Base-by-base conservation (phyloP, 192 early-diverging fungal genomes). In the Podila horticola region DNA sequence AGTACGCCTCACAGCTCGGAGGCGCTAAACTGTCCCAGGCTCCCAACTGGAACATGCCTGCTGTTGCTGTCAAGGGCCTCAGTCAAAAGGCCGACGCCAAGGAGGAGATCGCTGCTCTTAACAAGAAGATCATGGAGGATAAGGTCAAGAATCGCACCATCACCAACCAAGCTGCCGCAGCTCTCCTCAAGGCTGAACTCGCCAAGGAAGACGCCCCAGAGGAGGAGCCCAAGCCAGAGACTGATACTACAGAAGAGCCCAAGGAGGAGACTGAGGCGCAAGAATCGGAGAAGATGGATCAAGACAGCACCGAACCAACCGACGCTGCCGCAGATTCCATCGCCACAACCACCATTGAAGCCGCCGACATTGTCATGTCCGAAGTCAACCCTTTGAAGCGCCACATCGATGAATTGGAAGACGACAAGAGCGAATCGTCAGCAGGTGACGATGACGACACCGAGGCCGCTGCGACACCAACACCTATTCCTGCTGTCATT, bases 141-240 rank as follows among this genome's bases (percentile, higher is more conserved):
- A 81, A 81, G 58, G 71, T 81, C 63, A 65, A 66, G 48, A 64
- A 66, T 36, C 71, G 77, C 20, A 73, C 77, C 19, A 57, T 48
- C 22, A 58, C 71, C 12, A 81, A 81, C 62, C 77, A 89, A 68
- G 88, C 88, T 5, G 86, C 89, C 5, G 94, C 93, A 48, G 84
- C 86, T 13, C 82, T 84, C 2, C 85, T 96, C 69, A 93, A 90
- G 61, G 90, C 92, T 13, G 82, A 87, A 48, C 68, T 95, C 30
- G 82, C 75, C 1, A 22, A 62, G 20, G 45, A 33, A 29, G 30
- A 77, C 62, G 6, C 71, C 60, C 13, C 84, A 59, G 4, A 75
- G 74, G 26, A 76, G 71, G 61, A 71, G 61, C 15, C 41, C 41
- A 20, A 79, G 70, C 67, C 64, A 69, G 5, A 76, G 68, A 12